These are phyloP conservation scores for Fagopyrum tataricum DNA, from an alignment of 148 eudicot genomes.

Conservation along the genomic window DNA sequence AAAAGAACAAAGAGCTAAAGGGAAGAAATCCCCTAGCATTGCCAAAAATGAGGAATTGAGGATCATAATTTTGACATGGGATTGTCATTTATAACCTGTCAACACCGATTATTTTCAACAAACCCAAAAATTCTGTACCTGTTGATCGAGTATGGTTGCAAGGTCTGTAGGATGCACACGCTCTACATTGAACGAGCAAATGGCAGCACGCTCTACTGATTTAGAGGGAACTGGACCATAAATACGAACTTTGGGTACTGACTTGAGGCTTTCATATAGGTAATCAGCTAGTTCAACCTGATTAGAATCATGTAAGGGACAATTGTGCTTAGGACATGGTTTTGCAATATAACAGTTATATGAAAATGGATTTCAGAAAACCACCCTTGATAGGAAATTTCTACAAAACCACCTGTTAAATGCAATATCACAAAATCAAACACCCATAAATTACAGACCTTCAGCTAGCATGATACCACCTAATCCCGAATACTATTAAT, in stretches of 20 bases:
- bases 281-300: constrained; percentile 76
- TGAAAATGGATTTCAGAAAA: no score
- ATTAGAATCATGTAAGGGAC: neutral
- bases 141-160: constrained; percentile 88
- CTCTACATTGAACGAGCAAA: constrained; percentile 83
- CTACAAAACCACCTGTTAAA: no score
- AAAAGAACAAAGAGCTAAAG: neutral
- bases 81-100: no score
- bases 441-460: no score
- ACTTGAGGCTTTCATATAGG: constrained; percentile 45
- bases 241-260: constrained; percentile 60
- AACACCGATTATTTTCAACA: no score
- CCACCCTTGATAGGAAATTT: no score
- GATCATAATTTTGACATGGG: no score
- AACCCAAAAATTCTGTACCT: constrained; percentile 27
- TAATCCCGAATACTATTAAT: neutral
- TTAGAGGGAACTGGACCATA: constrained; percentile 80
- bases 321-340: neutral
- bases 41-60: no score
- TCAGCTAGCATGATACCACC: no score
- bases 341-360: no score
- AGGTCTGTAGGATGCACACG: constrained; percentile 76
- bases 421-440: no score
- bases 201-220: constrained; percentile 62
- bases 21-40: no score